Evolutionary conservation across 2,329 filamentous ascomycete genomes (phyloP).

Genomic region (Orbilia brochopaga): DNA sequence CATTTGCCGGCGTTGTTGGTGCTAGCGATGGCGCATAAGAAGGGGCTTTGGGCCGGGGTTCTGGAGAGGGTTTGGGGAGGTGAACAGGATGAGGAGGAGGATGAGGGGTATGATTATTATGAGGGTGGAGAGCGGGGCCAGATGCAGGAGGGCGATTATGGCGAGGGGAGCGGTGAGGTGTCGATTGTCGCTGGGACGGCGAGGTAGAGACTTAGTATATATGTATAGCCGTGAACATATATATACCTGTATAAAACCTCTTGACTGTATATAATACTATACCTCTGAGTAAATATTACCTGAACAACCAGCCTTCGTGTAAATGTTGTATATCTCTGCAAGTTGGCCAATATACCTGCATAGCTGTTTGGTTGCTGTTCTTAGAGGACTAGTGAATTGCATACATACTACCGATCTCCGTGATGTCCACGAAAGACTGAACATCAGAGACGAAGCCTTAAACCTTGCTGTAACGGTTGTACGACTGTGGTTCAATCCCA

Average conservation of each 20-base stretch:
- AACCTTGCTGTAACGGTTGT: too few relatives aligned
- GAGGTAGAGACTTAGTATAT: conserved; percentile 12
- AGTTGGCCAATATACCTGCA: too few relatives aligned
- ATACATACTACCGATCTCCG: too few relatives aligned
- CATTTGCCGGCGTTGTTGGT: conserved; percentile 89
- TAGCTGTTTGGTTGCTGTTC: too few relatives aligned
- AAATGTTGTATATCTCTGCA: too few relatives aligned
- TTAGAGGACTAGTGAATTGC: too few relatives aligned
- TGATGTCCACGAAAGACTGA: too few relatives aligned
- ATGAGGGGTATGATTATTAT: conserved; percentile 58
- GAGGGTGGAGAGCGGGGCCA: conserved; percentile 4
- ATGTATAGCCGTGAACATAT: background rate
- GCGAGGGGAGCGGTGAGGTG: conserved; percentile 30
- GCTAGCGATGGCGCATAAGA: conserved; percentile 89
- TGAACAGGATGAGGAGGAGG: conserved; percentile 65
- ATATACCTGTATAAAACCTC: background rate
- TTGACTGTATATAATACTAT: background rate
- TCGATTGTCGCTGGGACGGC: conserved; percentile 40
- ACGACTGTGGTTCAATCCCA: too few relatives aligned
- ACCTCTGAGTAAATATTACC: too few relatives aligned
- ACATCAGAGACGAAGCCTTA: too few relatives aligned
- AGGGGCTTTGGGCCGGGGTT: conserved; percentile 84
- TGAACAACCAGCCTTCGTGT: too few relatives aligned
- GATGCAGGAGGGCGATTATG: conserved; percentile 30
- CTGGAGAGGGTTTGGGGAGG: conserved; percentile 71